phyloP scores from a whole-genome alignment of 176 grass and related monocot species.

The Hsuehochloa calcarea region DNA sequence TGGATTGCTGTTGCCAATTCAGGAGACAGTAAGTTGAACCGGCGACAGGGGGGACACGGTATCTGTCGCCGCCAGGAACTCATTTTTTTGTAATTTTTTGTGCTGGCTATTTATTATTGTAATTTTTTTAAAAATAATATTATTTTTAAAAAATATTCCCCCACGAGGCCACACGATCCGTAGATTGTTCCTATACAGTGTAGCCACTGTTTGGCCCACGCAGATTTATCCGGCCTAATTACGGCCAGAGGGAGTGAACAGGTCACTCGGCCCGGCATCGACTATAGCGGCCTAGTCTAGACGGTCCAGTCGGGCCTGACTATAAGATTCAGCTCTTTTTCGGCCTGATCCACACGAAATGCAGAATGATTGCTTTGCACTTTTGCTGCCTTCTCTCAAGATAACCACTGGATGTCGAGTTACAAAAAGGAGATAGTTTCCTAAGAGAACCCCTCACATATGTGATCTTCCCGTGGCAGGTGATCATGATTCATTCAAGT shows the following conservation, averaged over 20 bases:
- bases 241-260: no score
- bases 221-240: not conserved
- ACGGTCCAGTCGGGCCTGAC: not conserved
- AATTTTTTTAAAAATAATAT: no score
- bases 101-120: no score
- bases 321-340: not conserved
- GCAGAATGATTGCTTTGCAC: not conserved
- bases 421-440: not conserved
- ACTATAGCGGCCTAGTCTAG: not conserved
- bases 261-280: not conserved
- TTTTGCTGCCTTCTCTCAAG: not conserved
- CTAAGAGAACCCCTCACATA: no score
- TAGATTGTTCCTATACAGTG: no score
- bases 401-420: not conserved
- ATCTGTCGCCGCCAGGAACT: no score
- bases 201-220: not conserved
- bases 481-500: not conserved
- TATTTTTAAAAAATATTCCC: no score
- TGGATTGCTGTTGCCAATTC: no score
- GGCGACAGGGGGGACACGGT: no score
- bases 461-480: not conserved
- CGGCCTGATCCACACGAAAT: not conserved
- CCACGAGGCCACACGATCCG: no score
- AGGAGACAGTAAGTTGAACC: no score
- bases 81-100: no score